phyloP scores from a whole-genome alignment of 176 grass and related monocot species.

The Aegilops longissima region DNA sequence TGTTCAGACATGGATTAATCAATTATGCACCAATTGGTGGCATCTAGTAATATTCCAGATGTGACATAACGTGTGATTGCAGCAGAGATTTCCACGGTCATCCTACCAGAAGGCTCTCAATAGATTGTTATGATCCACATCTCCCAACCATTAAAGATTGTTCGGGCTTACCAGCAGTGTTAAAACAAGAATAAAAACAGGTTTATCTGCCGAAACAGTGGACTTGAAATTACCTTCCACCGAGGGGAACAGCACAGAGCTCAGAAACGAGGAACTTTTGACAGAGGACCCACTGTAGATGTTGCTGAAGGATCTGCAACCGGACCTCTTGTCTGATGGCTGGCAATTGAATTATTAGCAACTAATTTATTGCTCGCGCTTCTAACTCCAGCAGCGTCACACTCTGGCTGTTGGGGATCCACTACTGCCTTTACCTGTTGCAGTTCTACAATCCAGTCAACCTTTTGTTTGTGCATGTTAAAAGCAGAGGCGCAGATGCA shows the following conservation, averaged over 20 bases:
- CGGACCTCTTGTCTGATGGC: conserved; percentile 49
- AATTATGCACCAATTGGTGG: background rate
- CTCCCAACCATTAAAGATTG: background rate
- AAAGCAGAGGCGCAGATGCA: background rate
- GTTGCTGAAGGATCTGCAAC: conserved; percentile 54
- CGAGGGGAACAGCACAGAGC: conserved; percentile 1
- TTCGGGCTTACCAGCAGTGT: background rate
- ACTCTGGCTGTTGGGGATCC: conserved; percentile 56
- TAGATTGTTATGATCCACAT: background rate
- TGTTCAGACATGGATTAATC: background rate
- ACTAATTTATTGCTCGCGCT: conserved; percentile 41
- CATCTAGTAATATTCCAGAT: background rate
- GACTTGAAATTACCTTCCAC: conserved; percentile 38
- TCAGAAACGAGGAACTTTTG: conserved; percentile 64
- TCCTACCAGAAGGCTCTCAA: background rate
- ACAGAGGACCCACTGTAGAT: conserved; percentile 25
- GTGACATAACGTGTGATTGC: background rate
- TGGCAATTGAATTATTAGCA: conserved; percentile 41
- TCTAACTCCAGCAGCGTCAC: conserved; percentile 46
- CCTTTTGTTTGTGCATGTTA: conserved; percentile 5
- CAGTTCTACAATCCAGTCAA: conserved; percentile 37
- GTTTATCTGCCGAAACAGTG: background rate
- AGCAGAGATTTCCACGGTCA: background rate
- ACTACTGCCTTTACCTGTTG: conserved; percentile 51
- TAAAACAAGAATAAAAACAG: conserved; percentile 2